Percentiles rank a stretch among this genome's conserved stretches.
Conservation (phyloP, 306 rosid species). For the Lupinus albus region DNA sequence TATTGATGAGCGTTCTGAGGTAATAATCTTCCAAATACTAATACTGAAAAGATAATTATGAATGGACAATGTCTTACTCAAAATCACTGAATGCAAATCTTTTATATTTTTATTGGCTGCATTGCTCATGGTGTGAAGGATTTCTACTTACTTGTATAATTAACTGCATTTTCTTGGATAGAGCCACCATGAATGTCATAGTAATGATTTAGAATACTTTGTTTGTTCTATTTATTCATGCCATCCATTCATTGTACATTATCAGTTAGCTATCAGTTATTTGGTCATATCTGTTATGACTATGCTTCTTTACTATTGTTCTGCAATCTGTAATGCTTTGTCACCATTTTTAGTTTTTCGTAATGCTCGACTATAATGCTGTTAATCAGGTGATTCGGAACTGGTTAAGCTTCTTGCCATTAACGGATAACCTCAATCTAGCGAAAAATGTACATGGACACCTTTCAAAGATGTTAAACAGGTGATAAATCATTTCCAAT, state of each 20-base stretch:
- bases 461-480: conserved; percentile 18
- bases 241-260: neutral
- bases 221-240: neutral
- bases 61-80: neutral
- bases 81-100: neutral
- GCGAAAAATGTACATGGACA: conserved; percentile 33
- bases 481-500: conserved; percentile 12
- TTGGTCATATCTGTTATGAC: too few relatives aligned
- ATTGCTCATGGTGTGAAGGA: neutral
- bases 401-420: conserved; percentile 42
- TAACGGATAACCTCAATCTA: conserved; percentile 2
- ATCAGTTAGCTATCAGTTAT: too few relatives aligned
- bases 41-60: neutral
- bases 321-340: conserved; percentile 4
- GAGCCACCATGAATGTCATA: neutral
- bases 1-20: conserved; percentile 9
- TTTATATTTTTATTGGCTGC: neutral
- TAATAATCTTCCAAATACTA: conserved; percentile 10
- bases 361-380: neutral
- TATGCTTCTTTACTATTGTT: neutral
- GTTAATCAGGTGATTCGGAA: conserved; percentile 35
- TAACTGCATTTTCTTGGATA: neutral
- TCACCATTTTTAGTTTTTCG: neutral
- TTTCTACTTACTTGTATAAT: neutral
- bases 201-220: neutral